phyloP scores from a whole-genome alignment of 352 stramenopile genomes.

The Phytophthora litchii region DNA sequence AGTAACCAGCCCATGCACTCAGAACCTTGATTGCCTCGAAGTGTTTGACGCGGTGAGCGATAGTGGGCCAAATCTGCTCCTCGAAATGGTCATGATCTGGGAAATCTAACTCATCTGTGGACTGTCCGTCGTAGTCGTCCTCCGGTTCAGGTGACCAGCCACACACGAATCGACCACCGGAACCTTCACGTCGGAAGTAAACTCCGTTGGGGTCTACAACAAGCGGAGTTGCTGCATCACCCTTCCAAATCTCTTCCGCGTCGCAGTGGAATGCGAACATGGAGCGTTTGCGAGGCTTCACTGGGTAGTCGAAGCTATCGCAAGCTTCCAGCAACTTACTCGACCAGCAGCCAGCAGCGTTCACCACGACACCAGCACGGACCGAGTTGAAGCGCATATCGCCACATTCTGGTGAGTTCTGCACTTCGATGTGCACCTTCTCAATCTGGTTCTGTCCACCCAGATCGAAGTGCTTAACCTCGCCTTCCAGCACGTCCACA shows the following conservation, averaged over 20 bases:
- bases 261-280: slow-evolving; percentile 84
- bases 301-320: slow-evolving; percentile 73
- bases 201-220: slow-evolving; percentile 79
- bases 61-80: slow-evolving; percentile 82
- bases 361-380: slow-evolving; percentile 69
- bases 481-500: slow-evolving; percentile 75
- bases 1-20: slow-evolving; percentile 81
- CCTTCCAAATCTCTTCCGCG: slow-evolving; percentile 77
- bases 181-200: slow-evolving; percentile 83
- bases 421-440: slow-evolving; percentile 58
- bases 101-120: slow-evolving; percentile 67
- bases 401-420: slow-evolving; percentile 23
- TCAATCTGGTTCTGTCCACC: slow-evolving; percentile 59
- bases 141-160: slow-evolving; percentile 65
- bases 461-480: slow-evolving; percentile 71
- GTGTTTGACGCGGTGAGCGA: slow-evolving; percentile 70
- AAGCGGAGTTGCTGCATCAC: slow-evolving; percentile 62
- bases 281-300: slow-evolving; percentile 77
- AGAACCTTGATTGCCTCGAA: slow-evolving; percentile 87
- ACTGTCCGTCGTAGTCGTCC: slow-evolving; percentile 67
- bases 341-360: slow-evolving; percentile 75
- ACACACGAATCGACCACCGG: slow-evolving; percentile 72
- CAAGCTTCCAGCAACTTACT: slow-evolving; percentile 72
- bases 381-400: slow-evolving; percentile 39
- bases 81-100: slow-evolving; percentile 79